Percentiles rank a stretch among this genome's conserved stretches.
These are phyloP conservation scores for Citrus inodora DNA, from an alignment of 345 rosid species.

Conservation along the genomic window DNA sequence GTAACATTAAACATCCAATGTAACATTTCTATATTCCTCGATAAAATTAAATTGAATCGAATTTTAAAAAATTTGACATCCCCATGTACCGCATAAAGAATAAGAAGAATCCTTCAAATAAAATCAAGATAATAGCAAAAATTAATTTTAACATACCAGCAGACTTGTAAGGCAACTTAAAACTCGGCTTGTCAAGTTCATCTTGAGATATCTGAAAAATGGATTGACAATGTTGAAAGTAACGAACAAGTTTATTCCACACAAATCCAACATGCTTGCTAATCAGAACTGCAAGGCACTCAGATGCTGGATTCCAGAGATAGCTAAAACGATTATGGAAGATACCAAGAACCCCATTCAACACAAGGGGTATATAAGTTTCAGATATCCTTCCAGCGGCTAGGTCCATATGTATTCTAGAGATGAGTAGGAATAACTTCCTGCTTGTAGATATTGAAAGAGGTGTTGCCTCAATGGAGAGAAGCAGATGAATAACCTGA, in stretches of 20 bases:
- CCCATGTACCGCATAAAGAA: background rate
- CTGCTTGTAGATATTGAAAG: constrained; percentile 64
- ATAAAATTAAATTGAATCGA: too few species aligned
- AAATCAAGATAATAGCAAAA: background rate
- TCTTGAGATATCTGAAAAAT: constrained; percentile 31
- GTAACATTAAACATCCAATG: constrained; percentile 5
- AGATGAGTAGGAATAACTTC: constrained; percentile 50
- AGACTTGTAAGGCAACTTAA: constrained; percentile 27
- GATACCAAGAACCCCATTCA: constrained; percentile 73
- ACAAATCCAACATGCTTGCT: constrained; percentile 44
- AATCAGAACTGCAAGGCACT: constrained; percentile 69
- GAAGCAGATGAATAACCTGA: constrained; percentile 76
- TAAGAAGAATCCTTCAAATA: background rate
- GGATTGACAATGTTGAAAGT: constrained; percentile 47
- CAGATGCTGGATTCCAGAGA: constrained; percentile 66
- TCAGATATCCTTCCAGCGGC: constrained; percentile 64
- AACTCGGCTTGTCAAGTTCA: constrained; percentile 32
- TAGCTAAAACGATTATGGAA: constrained; percentile 63
- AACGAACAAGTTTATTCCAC: constrained; percentile 61
- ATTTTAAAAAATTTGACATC: background rate
- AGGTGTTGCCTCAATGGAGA: constrained; percentile 57
- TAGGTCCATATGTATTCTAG: constrained; percentile 57
- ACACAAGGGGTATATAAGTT: constrained; percentile 47
- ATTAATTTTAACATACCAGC: constrained; percentile 41
- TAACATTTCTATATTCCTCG: background rate